Evolutionary conservation across 1,284 basidiomycete species (phyloP).

Genomic region (Uromyces viciae-fabae): DNA sequence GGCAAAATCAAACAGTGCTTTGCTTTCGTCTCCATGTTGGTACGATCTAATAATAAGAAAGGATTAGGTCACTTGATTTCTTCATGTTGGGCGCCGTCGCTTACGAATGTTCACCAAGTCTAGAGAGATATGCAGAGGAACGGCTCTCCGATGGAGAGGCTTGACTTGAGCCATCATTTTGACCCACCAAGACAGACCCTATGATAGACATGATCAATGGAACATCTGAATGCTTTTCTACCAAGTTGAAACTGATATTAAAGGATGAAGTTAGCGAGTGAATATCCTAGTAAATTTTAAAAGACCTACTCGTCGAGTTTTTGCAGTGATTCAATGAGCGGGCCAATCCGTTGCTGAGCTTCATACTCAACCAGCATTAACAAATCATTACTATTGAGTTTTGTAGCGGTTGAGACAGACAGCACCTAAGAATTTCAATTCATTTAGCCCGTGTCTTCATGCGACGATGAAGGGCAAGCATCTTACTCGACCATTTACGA

Average conservation of each 20-base stretch:
- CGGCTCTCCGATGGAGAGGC: conserved; percentile 5
- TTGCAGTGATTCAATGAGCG: conserved; percentile 14
- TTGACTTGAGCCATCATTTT: neutral
- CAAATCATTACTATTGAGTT: conserved; percentile 25
- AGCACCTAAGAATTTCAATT: neutral
- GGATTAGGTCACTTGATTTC: neutral
- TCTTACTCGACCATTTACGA: conserved; percentile 75
- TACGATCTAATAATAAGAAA: conserved; percentile 61
- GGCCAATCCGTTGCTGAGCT: conserved; percentile 22
- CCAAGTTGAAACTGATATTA: conserved; percentile 1
- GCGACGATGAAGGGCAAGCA: neutral
- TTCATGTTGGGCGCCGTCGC: neutral
- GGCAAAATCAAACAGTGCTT: conserved; percentile 69
- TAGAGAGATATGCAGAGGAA: conserved; percentile 11
- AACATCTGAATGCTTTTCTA: neutral
- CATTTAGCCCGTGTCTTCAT: neutral
- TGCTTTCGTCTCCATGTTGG: conserved; percentile 65
- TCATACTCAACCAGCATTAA: conserved; percentile 40
- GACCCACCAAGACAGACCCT: conserved; percentile 30
- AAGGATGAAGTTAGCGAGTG: neutral
- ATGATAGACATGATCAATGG: conserved; percentile 31
- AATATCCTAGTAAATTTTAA: neutral
- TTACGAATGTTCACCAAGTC: conserved; percentile 26
- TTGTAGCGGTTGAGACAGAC: neutral
- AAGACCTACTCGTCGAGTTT: conserved; percentile 14